These are phyloP conservation scores for Suillus paluster DNA, from an alignment of 768 basidiomycete genomes.

Conservation along the genomic window DNA sequence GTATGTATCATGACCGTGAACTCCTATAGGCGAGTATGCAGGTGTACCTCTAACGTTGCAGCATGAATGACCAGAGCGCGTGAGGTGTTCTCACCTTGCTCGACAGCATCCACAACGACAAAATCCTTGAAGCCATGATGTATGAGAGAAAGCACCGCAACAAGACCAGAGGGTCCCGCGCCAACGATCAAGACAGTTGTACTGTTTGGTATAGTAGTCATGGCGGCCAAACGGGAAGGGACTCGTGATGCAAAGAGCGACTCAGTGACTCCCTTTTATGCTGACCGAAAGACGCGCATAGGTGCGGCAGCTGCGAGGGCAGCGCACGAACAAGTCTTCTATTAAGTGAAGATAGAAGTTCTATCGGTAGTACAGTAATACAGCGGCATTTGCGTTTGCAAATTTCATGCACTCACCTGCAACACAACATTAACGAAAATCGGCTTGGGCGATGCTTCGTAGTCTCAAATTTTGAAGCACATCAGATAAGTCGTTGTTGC, in stretches of 20 bases:
- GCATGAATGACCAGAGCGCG: conserved; percentile 54
- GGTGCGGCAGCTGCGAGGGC: background rate
- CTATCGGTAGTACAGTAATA: too few relatives aligned
- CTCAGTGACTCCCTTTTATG: background rate
- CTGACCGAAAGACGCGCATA: background rate
- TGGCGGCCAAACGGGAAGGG: background rate
- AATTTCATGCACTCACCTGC: too few relatives aligned
- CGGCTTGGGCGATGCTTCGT: too few relatives aligned
- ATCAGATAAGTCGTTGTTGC: too few relatives aligned
- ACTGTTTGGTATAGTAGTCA: conserved; percentile 7
- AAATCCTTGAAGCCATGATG: conserved; percentile 46
- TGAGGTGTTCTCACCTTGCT: conserved; percentile 40
- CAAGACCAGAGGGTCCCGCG: conserved; percentile 50
- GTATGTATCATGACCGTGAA: conserved; percentile 29
- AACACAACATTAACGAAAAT: too few relatives aligned
- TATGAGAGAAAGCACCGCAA: conserved; percentile 47
- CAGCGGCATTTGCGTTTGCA: too few relatives aligned
- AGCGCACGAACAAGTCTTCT: background rate
- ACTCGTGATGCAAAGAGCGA: background rate
- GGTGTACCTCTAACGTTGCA: conserved; percentile 53
- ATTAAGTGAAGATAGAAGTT: too few relatives aligned
- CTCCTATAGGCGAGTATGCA: background rate
- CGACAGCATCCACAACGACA: conserved; percentile 46
- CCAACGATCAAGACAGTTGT: conserved; percentile 50
- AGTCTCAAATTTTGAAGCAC: too few relatives aligned